A percentile compares a stretch with the other conserved stretches of the same genome.
Evolutionary conservation across 2,329 filamentous ascomycete genomes (phyloP).

Genomic region (Ophiostoma montium): DNA sequence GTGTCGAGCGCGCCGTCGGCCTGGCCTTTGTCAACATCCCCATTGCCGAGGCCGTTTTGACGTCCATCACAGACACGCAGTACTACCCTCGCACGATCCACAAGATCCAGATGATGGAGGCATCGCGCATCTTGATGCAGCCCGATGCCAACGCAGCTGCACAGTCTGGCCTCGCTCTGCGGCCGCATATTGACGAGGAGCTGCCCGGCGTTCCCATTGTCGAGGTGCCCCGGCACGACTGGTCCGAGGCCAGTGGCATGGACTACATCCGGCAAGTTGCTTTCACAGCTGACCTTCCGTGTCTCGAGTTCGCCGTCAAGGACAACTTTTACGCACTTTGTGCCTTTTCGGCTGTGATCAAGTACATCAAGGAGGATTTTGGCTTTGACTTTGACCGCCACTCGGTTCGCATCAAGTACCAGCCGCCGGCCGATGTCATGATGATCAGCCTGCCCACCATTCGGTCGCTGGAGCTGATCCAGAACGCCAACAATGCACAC

Average conservation of each 20-base stretch:
- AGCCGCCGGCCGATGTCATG: conserved; percentile 84
- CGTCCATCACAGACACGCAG: conserved; percentile 85
- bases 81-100: conserved; percentile 81
- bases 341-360: conserved; percentile 70
- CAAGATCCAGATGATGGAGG: conserved; percentile 69
- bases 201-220: conserved; percentile 35
- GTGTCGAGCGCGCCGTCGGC: conserved; percentile 70
- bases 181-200: conserved; percentile 10
- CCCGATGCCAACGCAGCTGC: conserved; percentile 48
- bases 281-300: conserved; percentile 64
- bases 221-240: conserved; percentile 49
- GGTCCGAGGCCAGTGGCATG: conserved; percentile 65
- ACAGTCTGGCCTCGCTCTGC: conserved; percentile 47
- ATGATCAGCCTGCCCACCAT: conserved; percentile 89
- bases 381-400: conserved; percentile 57
- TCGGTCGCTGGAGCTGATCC: conserved; percentile 73
- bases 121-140: conserved; percentile 67
- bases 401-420: conserved; percentile 73
- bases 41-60: conserved; percentile 70
- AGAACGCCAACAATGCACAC: conserved; percentile 65
- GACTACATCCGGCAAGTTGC: conserved; percentile 70
- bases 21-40: conserved; percentile 78
- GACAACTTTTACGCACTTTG: conserved; percentile 81
- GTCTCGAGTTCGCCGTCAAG: conserved; percentile 62
- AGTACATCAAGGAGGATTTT: conserved; percentile 62